phyloP scores from a whole-genome alignment of 2,329 filamentous ascomycete genomes.

The Leptographium lundbergii region DNA sequence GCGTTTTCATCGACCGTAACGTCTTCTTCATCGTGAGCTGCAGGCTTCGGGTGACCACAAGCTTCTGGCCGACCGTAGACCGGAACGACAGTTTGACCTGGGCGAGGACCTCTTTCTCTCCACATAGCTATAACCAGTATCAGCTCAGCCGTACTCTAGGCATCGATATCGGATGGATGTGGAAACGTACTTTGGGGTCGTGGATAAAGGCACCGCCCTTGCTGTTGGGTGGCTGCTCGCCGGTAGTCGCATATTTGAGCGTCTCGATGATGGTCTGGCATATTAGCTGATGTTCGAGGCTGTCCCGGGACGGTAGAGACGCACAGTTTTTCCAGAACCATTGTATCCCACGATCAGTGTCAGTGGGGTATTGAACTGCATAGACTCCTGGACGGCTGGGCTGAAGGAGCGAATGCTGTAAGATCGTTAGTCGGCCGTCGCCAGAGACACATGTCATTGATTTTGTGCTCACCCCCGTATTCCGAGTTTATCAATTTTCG shows the following conservation, averaged over 20 bases:
- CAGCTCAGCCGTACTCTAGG: neutral
- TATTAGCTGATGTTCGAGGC: neutral
- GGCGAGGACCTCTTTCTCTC: slow-evolving; percentile 79
- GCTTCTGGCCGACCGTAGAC: slow-evolving; percentile 61
- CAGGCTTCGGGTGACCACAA: slow-evolving; percentile 73
- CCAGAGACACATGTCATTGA: neutral
- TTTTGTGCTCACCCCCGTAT: slow-evolving; percentile 12
- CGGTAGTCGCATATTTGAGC: slow-evolving; percentile 94
- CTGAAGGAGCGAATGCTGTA: slow-evolving; percentile 63
- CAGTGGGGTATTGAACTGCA: slow-evolving; percentile 79
- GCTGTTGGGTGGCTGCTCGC: slow-evolving; percentile 83
- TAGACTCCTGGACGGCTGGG: slow-evolving; percentile 58
- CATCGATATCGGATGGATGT: too few relatives aligned
- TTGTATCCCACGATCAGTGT: slow-evolving; percentile 97
- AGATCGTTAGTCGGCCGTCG: neutral
- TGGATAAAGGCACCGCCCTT: slow-evolving; percentile 89
- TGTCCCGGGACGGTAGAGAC: neutral
- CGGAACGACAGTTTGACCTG: slow-evolving; percentile 86
- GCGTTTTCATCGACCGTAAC: slow-evolving; percentile 62
- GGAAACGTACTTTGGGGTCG: slow-evolving; percentile 61
- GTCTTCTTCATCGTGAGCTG: slow-evolving; percentile 81
- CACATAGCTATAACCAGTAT: slow-evolving; percentile 43
- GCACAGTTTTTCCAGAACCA: slow-evolving; percentile 79
- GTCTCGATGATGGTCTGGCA: slow-evolving; percentile 81
- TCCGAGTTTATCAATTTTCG: slow-evolving; percentile 15